A percentile compares a stretch with the other conserved stretches of the same genome.
Conservation (phyloP, 495 filamentous ascomycete species). For the Trichocladium antarcticum region DNA sequence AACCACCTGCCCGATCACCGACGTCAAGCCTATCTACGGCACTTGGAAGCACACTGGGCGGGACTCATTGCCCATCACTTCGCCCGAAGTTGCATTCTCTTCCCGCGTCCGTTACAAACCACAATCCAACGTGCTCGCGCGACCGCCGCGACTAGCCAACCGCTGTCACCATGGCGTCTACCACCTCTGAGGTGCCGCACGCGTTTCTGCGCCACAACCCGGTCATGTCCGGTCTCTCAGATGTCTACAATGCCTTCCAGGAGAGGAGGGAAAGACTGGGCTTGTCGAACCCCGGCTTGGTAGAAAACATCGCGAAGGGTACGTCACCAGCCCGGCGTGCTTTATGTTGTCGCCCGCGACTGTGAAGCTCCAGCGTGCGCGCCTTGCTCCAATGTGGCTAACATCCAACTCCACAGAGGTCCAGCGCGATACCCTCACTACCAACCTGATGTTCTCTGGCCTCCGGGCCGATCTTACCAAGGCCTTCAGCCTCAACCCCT, state of each 20-base stretch:
- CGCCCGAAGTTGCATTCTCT: background rate
- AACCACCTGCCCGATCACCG: slow-evolving; percentile 6
- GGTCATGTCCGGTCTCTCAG: slow-evolving; percentile 53
- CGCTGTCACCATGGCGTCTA: slow-evolving; percentile 33
- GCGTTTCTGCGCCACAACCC: slow-evolving; percentile 64
- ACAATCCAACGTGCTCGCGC: slow-evolving; percentile 3
- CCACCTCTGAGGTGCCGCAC: slow-evolving; percentile 43
- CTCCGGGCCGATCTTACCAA: slow-evolving; percentile 93
- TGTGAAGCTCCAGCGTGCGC: background rate
- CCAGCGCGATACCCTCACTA: slow-evolving; percentile 85
- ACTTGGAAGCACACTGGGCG: background rate
- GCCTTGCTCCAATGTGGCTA: background rate
- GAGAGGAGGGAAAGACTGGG: slow-evolving; percentile 78
- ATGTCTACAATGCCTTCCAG: slow-evolving; percentile 73
- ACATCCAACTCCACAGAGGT: slow-evolving; percentile 48
- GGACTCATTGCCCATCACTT: background rate
- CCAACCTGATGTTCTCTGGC: slow-evolving; percentile 89
- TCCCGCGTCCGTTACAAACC: slow-evolving; percentile 5
- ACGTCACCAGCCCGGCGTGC: too few species aligned
- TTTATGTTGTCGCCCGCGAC: too few species aligned
- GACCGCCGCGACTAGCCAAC: slow-evolving; percentile 8
- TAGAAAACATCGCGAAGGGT: slow-evolving; percentile 72
- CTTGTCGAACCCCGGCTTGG: slow-evolving; percentile 79
- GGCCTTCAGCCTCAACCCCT: slow-evolving; percentile 77
- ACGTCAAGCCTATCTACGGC: background rate